phyloP scores from a whole-genome alignment of 169 alveolate genomes.

The Perkinsus marinus region DNA sequence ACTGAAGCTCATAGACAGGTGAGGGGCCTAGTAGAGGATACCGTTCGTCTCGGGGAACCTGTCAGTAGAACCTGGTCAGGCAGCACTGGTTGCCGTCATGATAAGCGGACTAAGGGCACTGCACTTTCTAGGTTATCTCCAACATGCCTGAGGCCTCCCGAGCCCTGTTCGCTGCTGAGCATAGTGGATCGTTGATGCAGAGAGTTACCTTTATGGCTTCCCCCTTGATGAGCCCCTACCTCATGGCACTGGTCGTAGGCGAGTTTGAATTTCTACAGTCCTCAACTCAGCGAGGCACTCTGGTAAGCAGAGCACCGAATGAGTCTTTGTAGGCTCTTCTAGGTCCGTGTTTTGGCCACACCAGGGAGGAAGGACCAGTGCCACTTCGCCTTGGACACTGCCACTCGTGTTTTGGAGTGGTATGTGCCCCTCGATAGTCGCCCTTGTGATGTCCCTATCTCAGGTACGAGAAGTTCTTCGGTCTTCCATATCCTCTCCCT shows the following conservation, averaged over 20 bases:
- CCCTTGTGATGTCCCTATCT: neutral
- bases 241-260: slow-evolving; percentile 18
- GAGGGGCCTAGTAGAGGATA: neutral
- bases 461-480: slow-evolving; percentile 43
- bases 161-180: neutral
- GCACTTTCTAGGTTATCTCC: neutral
- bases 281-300: neutral
- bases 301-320: neutral
- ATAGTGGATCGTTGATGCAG: neutral
- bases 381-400: slow-evolving; percentile 11
- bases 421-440: neutral
- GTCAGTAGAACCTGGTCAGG: too few species aligned
- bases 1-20: neutral
- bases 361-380: slow-evolving; percentile 10
- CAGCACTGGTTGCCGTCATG: too few species aligned
- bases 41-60: too few species aligned
- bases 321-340: neutral
- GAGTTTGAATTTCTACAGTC: slow-evolving; percentile 12
- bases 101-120: too few species aligned
- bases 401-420: slow-evolving; percentile 13
- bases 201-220: neutral
- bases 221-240: slow-evolving; percentile 11
- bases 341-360: neutral
- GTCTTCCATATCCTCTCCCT: slow-evolving; percentile 47
- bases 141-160: neutral